Conservation (phyloP, 2,329 filamentous ascomycete genomes). For the Cladophialophora bantiana region DNA sequence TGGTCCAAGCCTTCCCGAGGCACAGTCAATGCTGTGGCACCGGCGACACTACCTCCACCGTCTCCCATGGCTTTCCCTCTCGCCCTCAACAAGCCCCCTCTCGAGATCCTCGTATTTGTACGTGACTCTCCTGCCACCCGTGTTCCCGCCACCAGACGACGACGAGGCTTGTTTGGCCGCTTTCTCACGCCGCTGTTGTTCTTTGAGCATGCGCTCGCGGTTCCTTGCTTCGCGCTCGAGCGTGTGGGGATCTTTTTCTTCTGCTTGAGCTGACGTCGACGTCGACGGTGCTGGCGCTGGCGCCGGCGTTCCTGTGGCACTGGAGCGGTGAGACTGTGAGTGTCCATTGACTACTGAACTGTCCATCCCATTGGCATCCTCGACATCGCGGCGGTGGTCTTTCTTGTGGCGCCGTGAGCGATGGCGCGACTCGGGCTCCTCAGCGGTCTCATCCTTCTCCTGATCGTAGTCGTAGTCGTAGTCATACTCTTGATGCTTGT, state of each 20-base stretch:
- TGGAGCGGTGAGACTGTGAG: constrained; percentile 37
- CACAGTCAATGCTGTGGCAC: not conserved
- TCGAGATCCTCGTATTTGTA: constrained; percentile 59
- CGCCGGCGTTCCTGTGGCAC: constrained; percentile 28
- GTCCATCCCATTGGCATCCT: constrained; percentile 27
- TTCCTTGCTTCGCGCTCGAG: constrained; percentile 74
- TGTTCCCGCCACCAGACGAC: constrained; percentile 38
- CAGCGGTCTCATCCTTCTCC: constrained; percentile 19
- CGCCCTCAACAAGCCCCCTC: constrained; percentile 49
- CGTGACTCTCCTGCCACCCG: constrained; percentile 45
- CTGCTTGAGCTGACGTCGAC: constrained; percentile 6
- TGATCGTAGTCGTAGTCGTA: constrained; percentile 36
- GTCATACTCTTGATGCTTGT: constrained; percentile 32
- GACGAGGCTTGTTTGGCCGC: constrained; percentile 48
- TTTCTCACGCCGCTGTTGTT: constrained; percentile 70
- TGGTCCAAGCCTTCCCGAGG: not conserved
- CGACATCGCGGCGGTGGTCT: constrained; percentile 42
- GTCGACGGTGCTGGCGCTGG: constrained; percentile 14
- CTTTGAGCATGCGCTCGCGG: constrained; percentile 68
- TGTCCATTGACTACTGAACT: constrained; percentile 35
- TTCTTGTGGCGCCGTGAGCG: constrained; percentile 48
- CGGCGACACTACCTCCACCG: constrained; percentile 35
- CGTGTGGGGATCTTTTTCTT: constrained; percentile 67
- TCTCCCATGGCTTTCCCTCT: constrained; percentile 40
- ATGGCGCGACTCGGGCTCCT: constrained; percentile 42